Percentiles rank a stretch among this genome's conserved stretches.
Evolutionary conservation across 176 grass and related monocot species (phyloP).

Genomic region (Zea luxurians): DNA sequence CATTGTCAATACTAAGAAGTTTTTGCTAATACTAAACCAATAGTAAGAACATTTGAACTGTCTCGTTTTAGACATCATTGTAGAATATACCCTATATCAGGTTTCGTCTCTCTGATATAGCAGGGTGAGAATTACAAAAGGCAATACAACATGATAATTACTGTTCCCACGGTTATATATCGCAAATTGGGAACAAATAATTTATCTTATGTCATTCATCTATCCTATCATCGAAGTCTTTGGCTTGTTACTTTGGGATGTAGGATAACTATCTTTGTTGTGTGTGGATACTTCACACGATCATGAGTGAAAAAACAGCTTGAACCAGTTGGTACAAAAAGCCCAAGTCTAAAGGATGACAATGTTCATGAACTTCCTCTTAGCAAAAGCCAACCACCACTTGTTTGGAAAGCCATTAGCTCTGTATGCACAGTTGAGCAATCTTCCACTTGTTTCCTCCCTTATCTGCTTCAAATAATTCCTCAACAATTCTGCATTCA

Average conservation of each 20-base stretch:
- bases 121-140: background rate
- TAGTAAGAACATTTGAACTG: no score
- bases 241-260: background rate
- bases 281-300: constrained; percentile 14
- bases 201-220: constrained; percentile 27
- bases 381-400: constrained; percentile 33
- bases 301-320: background rate
- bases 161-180: background rate
- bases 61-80: background rate
- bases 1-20: no score
- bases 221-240: background rate
- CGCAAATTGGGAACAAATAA: background rate
- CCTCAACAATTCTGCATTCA: constrained; percentile 78
- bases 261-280: background rate
- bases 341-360: constrained; percentile 59
- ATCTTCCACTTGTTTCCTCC: constrained; percentile 94
- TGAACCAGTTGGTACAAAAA: constrained; percentile 5
- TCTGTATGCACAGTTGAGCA: constrained; percentile 92
- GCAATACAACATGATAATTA: background rate
- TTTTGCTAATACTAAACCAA: no score
- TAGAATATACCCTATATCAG: background rate
- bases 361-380: constrained; percentile 96
- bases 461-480: constrained; percentile 99
- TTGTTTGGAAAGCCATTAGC: constrained; percentile 89
- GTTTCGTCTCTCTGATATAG: background rate